Percentiles rank a stretch among this genome's conserved stretches.
Evolutionary conservation across 1,284 basidiomycete genomes (phyloP).

Genomic region (Moniliella sp.): DNA sequence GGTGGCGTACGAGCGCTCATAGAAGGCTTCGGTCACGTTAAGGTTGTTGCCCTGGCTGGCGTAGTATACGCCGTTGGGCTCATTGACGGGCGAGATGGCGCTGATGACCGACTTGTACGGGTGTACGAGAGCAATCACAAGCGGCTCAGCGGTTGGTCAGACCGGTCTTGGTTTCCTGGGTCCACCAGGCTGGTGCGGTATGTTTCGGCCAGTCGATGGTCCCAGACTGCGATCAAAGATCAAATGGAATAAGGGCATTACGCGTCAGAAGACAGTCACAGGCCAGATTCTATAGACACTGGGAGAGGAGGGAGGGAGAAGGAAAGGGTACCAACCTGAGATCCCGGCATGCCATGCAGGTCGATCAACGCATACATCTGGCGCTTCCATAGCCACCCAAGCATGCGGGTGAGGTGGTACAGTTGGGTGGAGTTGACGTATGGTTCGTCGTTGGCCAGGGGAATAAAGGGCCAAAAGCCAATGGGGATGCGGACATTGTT

Average conservation of each 20-base stretch:
- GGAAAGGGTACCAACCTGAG: too few relatives aligned
- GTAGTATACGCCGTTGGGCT: constrained; percentile 11
- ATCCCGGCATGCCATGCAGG: constrained; percentile 36
- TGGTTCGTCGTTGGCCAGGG: constrained; percentile 11
- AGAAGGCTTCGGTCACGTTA: constrained; percentile 7
- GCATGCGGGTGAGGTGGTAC: constrained; percentile 16
- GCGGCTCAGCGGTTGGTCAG: too few relatives aligned
- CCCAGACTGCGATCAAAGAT: too few relatives aligned
- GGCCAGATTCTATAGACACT: too few relatives aligned
- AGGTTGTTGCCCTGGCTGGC: constrained; percentile 3
- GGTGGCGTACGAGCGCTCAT: constrained; percentile 10
- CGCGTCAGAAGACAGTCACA: too few relatives aligned
- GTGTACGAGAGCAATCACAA: neutral
- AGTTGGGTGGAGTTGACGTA: constrained; percentile 15
- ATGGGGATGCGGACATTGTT: constrained; percentile 35
- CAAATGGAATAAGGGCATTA: too few relatives aligned
- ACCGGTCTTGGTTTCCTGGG: constrained; percentile 11
- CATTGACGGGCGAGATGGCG: constrained; percentile 20
- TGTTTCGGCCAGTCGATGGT: too few relatives aligned
- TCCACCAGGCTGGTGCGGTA: constrained; percentile 11
- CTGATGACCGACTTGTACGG: constrained; percentile 8
- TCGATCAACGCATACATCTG: constrained; percentile 36
- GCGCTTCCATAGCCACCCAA: constrained; percentile 29
- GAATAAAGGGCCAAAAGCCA: constrained; percentile 32
- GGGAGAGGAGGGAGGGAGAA: too few relatives aligned